These are phyloP conservation scores for Talaromyces sp. DNA, from an alignment of 2,329 filamentous ascomycete genomes.

Conservation along the genomic window DNA sequence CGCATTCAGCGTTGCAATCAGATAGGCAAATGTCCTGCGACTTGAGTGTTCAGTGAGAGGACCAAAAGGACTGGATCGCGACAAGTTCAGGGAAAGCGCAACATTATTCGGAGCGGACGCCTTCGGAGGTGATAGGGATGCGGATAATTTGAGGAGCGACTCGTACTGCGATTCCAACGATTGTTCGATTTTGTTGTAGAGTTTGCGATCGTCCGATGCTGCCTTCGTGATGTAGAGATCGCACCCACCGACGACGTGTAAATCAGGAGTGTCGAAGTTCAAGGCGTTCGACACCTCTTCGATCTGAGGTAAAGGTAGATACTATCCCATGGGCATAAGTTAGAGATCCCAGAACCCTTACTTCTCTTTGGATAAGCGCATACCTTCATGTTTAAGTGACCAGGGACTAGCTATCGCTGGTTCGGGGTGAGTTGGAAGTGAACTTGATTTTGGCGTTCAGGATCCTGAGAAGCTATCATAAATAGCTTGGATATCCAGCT, in stretches of 20 bases:
- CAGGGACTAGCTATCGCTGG: background rate
- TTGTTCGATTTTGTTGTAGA: conserved; percentile 92
- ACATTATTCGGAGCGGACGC: conserved; percentile 55
- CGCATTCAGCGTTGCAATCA: conserved; percentile 94
- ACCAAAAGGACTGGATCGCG: conserved; percentile 86
- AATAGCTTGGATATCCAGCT: background rate
- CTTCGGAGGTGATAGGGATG: conserved; percentile 80
- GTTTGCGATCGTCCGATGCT: conserved; percentile 89
- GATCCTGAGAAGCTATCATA: background rate
- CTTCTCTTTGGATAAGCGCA: background rate
- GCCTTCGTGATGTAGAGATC: conserved; percentile 98
- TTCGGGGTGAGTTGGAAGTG: background rate
- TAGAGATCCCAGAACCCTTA: background rate
- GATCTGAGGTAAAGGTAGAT: conserved; percentile 84
- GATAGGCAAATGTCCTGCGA: conserved; percentile 87
- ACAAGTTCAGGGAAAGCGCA: conserved; percentile 66
- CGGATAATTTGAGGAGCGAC: conserved; percentile 78
- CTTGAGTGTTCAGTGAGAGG: conserved; percentile 82
- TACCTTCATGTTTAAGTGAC: conserved; percentile 17
- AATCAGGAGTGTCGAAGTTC: conserved; percentile 92
- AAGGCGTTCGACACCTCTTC: conserved; percentile 87
- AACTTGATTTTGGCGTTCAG: background rate
- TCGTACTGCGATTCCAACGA: conserved; percentile 89
- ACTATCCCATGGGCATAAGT: conserved; percentile 54
- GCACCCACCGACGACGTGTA: conserved; percentile 86